phyloP scores from a whole-genome alignment of 306 rosid species.

The Erythrophleum fordii region DNA sequence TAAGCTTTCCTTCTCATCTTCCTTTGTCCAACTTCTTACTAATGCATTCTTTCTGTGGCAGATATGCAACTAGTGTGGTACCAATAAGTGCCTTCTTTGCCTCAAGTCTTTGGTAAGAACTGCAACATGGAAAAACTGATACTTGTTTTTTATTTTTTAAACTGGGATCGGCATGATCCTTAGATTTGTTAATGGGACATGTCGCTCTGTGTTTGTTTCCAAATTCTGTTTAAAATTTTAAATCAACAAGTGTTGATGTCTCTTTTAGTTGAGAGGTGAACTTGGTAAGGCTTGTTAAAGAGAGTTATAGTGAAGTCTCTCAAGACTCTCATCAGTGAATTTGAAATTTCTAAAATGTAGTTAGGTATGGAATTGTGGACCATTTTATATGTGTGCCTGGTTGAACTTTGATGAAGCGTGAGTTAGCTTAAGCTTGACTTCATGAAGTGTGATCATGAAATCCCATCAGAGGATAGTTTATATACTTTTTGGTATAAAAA shows the following conservation, averaged over 20 bases:
- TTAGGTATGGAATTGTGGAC: background rate
- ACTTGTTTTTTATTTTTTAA: background rate
- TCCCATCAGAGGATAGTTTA: background rate
- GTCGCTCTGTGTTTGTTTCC: background rate
- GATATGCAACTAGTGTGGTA: constrained; percentile 84
- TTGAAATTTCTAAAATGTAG: background rate
- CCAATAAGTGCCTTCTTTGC: constrained; percentile 94
- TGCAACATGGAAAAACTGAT: constrained; percentile 7
- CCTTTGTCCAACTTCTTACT: background rate
- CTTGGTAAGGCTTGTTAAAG: constrained; percentile 4
- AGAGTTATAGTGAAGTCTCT: constrained; percentile 5
- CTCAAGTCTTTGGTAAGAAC: constrained; percentile 70
- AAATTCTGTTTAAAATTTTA: background rate
- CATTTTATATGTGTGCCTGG: constrained; percentile 2
- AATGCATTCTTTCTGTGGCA: constrained; percentile 35
- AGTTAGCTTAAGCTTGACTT: background rate
- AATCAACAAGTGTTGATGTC: constrained; percentile 1
- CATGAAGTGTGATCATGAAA: background rate
- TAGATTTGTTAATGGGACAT: constrained; percentile 21
- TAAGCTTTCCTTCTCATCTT: background rate
- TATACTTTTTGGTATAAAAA: background rate
- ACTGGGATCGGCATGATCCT: constrained; percentile 5
- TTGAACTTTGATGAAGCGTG: background rate
- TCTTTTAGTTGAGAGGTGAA: constrained; percentile 16
- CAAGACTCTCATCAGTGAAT: constrained; percentile 4